Conservation (phyloP, 495 filamentous ascomycete species). For the Neurospora terricola region DNA sequence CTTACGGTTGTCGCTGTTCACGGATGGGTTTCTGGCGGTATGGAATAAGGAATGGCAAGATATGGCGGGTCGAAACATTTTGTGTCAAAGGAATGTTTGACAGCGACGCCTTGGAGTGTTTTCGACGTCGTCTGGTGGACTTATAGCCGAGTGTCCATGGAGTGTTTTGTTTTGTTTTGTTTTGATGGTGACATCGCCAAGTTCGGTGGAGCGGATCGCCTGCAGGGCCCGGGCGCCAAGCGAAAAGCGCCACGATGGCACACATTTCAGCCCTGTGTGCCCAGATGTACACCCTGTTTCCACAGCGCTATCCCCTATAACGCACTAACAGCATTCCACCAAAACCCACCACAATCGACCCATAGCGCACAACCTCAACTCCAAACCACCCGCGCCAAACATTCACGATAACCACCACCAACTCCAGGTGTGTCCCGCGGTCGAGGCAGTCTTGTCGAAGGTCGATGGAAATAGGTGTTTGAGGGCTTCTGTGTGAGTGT, state of each 20-base stretch:
- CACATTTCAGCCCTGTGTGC: neutral
- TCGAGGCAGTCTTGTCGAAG: too few species aligned
- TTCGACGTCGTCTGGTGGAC: neutral
- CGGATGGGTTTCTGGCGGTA: too few species aligned
- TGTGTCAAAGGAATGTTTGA: too few species aligned
- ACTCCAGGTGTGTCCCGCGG: too few species aligned
- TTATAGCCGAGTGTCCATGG: neutral
- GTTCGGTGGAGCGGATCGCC: neutral
- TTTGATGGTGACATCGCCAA: neutral
- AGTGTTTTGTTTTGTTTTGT: neutral
- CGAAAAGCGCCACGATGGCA: neutral
- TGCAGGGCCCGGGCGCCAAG: neutral
- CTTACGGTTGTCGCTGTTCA: neutral
- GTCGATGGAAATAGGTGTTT: too few species aligned
- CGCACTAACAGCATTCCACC: neutral
- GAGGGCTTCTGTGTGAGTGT: too few species aligned
- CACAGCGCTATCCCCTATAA: neutral
- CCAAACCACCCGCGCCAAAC: neutral
- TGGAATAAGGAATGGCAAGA: too few species aligned
- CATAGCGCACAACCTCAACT: neutral
- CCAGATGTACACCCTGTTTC: neutral
- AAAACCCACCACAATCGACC: neutral
- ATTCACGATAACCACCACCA: too few species aligned
- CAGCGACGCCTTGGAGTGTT: too few species aligned
- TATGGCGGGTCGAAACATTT: too few species aligned